Base-by-base conservation (phyloP, 768 basidiomycete species). In the Pleurotus salmoneostramineus region DNA sequence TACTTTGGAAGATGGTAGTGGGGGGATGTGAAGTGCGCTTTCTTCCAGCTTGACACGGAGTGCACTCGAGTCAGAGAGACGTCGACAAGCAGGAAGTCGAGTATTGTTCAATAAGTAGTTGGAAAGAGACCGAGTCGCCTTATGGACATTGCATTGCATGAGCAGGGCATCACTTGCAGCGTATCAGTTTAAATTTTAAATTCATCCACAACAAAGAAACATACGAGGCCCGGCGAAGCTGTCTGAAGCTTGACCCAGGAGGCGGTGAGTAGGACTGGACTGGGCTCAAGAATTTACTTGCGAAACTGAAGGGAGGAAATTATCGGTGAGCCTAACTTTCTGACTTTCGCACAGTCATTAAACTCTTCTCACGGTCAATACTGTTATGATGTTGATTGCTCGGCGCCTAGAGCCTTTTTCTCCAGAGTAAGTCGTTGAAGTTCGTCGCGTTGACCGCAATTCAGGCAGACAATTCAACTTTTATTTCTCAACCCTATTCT, bases 131-230 rank as follows among this genome's bases (percentile, higher is more conserved):
- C 73, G 70, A 68, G 74, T 83, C 77, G 82, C 77, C 67, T 77
- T 69, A 71, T 75, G 62, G 75, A 77, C 80, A 71, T 73, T 80
- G 79, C 85, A 87, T 88, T 76, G 85, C 88, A 89, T 89, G 82
- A 76, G 81, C 71, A 67, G 80, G 67, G 81, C 84, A 87, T 87
- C 66, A 77, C 84, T 81, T 59, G 15, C 14, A 40, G 33, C 40
- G 46, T 15, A 35, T 60, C 15, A 63, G 57, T 17, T 43, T 56
- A 54, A 17, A 15, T 3, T 54, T 4, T 56, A 56, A 31, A 61
- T 54, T 11, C 35, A 51, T 50, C 31, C n/a, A 3, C 55, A 17
- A 1, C 14, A 56, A 52, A 8, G 50, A 32, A 27, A 51, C 51
- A 58, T 52, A 57, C 50, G 57, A 56, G 34, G 35, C 8, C 33